phyloP scores from a whole-genome alignment of 2,329 filamentous ascomycete genomes.

The Epichloe gansuensis region DNA sequence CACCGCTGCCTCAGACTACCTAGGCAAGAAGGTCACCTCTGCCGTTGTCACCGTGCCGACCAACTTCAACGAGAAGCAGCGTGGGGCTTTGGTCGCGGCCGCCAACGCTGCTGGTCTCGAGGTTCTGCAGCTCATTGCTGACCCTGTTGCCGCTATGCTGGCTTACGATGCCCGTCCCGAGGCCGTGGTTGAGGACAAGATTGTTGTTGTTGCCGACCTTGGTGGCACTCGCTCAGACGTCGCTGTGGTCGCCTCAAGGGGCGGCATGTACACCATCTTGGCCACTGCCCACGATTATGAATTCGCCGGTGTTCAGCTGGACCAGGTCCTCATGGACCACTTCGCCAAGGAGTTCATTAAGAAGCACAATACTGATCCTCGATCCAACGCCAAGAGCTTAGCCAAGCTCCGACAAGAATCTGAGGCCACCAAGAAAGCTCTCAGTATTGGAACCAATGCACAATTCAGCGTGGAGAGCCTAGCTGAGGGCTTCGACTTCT shows the following conservation, averaged over 20 bases:
- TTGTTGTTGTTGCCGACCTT: conserved; percentile 80
- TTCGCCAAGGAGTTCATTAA: conserved; percentile 99
- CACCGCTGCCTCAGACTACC: conserved; percentile 75
- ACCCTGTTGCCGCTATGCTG: conserved; percentile 78
- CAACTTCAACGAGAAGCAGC: conserved; percentile 81
- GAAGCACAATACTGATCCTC: conserved; percentile 84
- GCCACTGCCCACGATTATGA: conserved; percentile 95
- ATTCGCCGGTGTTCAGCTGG: conserved; percentile 71
- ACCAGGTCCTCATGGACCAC: conserved; percentile 86
- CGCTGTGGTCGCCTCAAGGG: conserved; percentile 77
- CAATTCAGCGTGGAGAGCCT: conserved; percentile 89
- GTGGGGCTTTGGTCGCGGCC: conserved; percentile 62
- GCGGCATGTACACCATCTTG: conserved; percentile 91
- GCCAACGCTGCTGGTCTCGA: conserved; percentile 74
- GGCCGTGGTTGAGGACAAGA: conserved; percentile 66
- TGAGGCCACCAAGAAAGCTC: conserved; percentile 81
- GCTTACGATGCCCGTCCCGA: conserved; percentile 84
- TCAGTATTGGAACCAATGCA: conserved; percentile 78
- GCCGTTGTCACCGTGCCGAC: conserved; percentile 90
- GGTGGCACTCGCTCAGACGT: conserved; percentile 90
- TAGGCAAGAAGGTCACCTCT: conserved; percentile 88
- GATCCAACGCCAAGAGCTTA: conserved; percentile 65
- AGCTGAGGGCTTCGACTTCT: conserved; percentile 80
- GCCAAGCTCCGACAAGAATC: conserved; percentile 89
- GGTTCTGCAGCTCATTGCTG: conserved; percentile 82